Evolutionary conservation across 2,329 filamentous ascomycete genomes (phyloP).

Genomic region (Onygena corvina): DNA sequence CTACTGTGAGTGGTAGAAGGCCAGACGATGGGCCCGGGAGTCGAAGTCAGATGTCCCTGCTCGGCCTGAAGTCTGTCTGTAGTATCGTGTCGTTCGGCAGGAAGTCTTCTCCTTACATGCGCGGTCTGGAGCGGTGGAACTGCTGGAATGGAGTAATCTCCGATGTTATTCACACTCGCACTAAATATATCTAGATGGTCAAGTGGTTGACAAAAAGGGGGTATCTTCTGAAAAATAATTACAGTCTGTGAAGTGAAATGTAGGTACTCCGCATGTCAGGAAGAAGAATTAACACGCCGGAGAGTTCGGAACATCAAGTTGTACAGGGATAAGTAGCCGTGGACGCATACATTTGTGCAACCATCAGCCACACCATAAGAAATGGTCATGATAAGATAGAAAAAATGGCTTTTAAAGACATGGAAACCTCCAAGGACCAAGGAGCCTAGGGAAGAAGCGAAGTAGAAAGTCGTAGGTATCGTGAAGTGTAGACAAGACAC

Average conservation of each 20-base stretch:
- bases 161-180: slow-evolving; percentile 1
- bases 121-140: neutral
- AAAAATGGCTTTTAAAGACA: slow-evolving; percentile 1
- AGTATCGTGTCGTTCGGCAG: neutral
- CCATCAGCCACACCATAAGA: neutral
- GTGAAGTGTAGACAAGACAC: neutral
- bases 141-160: neutral
- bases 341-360: neutral
- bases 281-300: too few species aligned
- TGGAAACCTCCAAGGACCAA: neutral
- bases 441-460: neutral
- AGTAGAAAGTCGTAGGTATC: slow-evolving; percentile 5
- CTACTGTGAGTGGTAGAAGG: neutral
- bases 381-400: neutral
- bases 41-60: neutral
- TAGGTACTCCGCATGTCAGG: too few species aligned
- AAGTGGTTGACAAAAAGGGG: neutral
- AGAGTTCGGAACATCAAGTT: neutral
- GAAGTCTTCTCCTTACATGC: neutral
- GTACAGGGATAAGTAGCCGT: neutral
- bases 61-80: neutral
- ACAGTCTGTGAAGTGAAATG: neutral
- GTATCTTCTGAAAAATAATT: slow-evolving; percentile 7
- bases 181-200: neutral
- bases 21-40: neutral